phyloP scores from a whole-genome alignment of 805 yeast genomes.

The Nakazawaea laoshanensis region DNA sequence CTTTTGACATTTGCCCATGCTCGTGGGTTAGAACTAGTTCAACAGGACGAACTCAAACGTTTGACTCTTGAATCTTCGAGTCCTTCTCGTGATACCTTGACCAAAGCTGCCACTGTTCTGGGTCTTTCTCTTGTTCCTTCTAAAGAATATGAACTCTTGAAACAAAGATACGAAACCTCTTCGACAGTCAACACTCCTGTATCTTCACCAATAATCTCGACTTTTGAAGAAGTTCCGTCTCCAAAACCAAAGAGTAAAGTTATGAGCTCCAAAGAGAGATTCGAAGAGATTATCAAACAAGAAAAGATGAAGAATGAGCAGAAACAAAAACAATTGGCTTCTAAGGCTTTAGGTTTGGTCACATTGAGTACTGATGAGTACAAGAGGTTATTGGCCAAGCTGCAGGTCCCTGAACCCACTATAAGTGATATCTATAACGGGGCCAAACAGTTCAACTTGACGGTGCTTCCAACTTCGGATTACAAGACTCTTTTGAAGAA shows the following conservation, averaged over 20 bases:
- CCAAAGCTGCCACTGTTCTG: slow-evolving; percentile 21
- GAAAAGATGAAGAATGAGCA: slow-evolving; percentile 8
- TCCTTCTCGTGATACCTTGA: slow-evolving; percentile 21
- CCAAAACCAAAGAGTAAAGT: slow-evolving; percentile 18
- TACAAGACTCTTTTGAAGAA: slow-evolving; percentile 26
- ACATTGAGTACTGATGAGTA: slow-evolving; percentile 11
- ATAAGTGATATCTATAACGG: slow-evolving; percentile 10
- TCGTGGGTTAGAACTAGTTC: slow-evolving; percentile 4
- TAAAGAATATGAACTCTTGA: slow-evolving; percentile 17
- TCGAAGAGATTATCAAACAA: slow-evolving; percentile 16
- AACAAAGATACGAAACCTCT: slow-evolving; percentile 9
- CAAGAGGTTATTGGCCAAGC: slow-evolving; percentile 9
- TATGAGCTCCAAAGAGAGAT: slow-evolving; percentile 23
- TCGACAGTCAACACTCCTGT: not conserved
- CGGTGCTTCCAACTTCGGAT: slow-evolving; percentile 36
- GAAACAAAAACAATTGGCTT: slow-evolving; percentile 11
- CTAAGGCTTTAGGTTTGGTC: slow-evolving; percentile 11
- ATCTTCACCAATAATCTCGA: slow-evolving; percentile 9
- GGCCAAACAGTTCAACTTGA: slow-evolving; percentile 33
- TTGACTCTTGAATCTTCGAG: not conserved
- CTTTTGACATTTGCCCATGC: slow-evolving; percentile 15
- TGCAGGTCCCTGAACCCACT: slow-evolving; percentile 9
- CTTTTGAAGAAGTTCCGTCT: not conserved
- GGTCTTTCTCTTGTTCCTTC: slow-evolving; percentile 21
- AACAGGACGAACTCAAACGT: slow-evolving; percentile 2